Evolutionary conservation across 495 filamentous ascomycete genomes (phyloP).

Genomic region (Apodospora peruviana): DNA sequence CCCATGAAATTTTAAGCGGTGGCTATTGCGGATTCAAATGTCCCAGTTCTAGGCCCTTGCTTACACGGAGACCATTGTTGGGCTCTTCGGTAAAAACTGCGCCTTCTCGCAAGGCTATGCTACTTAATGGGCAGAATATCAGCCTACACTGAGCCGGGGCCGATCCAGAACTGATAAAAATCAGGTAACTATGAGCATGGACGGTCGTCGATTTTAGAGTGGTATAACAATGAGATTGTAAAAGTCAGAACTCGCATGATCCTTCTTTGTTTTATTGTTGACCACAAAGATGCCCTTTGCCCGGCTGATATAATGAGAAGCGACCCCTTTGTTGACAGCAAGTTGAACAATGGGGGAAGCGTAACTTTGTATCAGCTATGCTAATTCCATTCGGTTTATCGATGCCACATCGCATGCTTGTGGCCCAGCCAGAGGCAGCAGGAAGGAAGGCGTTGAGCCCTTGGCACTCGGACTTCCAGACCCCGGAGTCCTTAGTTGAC

Average conservation of each 20-base stretch:
- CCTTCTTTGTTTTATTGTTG: constrained; percentile 46
- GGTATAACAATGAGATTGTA: no score
- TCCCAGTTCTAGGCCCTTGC: constrained; percentile 4
- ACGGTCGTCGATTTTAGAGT: constrained; percentile 12
- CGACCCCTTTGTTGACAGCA: no score
- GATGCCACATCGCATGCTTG: no score
- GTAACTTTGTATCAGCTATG: no score
- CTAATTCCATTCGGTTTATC: no score
- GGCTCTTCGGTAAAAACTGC: background rate
- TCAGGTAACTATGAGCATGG: background rate
- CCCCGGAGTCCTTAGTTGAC: no score
- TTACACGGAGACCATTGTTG: background rate
- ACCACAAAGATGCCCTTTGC: no score
- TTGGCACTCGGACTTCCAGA: no score
- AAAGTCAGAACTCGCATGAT: background rate
- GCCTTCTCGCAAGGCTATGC: background rate
- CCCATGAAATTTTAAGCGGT: constrained; percentile 4
- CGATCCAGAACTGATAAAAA: constrained; percentile 2
- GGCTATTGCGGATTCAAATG: constrained; percentile 1
- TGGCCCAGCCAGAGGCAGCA: no score
- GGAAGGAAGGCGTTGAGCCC: no score
- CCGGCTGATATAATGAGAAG: no score
- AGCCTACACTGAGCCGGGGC: constrained; percentile 3
- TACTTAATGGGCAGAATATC: constrained; percentile 1
- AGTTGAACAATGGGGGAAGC: no score